These are phyloP conservation scores for Pseudophaeomoniella oleicola DNA, from an alignment of 2,329 filamentous ascomycete species.

Conservation along the genomic window DNA sequence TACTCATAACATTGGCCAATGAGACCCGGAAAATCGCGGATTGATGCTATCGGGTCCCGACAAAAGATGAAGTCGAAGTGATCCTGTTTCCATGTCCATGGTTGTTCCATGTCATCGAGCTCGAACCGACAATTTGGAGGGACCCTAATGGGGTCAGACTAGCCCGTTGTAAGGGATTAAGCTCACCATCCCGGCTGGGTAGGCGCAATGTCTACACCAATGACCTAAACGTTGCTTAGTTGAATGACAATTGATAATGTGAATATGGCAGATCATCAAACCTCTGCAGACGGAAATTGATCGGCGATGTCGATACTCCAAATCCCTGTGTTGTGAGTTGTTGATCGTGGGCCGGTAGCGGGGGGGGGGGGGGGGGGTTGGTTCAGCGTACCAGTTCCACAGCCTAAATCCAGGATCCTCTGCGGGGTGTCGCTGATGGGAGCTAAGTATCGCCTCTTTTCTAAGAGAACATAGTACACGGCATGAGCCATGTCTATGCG, in stretches of 20 bases:
- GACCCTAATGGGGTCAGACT: constrained; percentile 7
- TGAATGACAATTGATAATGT: background rate
- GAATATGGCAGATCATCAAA: constrained; percentile 20
- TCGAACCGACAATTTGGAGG: constrained; percentile 18
- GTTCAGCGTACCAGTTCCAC: constrained; percentile 5
- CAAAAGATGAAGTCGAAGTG: constrained; percentile 18
- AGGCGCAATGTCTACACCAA: constrained; percentile 5
- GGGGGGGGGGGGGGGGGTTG: too few relatives aligned
- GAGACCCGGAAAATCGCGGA: constrained; percentile 12
- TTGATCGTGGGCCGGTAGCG: background rate
- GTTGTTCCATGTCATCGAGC: constrained; percentile 15
- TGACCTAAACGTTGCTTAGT: constrained; percentile 2
- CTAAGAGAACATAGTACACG: constrained; percentile 7
- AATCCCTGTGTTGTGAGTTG: constrained; percentile 2
- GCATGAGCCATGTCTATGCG: constrained; percentile 8
- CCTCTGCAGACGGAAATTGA: constrained; percentile 21
- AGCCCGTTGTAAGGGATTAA: background rate
- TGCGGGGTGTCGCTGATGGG: constrained; percentile 7
- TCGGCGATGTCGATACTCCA: constrained; percentile 21
- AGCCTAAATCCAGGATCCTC: constrained; percentile 9
- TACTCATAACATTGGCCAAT: constrained; percentile 11
- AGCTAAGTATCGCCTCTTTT: constrained; percentile 7
- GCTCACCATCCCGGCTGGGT: constrained; percentile 3
- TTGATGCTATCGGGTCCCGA: constrained; percentile 10
- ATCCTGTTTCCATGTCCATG: constrained; percentile 11